Conservation (phyloP, 148 eudicot species). For the Rhododendron ferrugineum region DNA sequence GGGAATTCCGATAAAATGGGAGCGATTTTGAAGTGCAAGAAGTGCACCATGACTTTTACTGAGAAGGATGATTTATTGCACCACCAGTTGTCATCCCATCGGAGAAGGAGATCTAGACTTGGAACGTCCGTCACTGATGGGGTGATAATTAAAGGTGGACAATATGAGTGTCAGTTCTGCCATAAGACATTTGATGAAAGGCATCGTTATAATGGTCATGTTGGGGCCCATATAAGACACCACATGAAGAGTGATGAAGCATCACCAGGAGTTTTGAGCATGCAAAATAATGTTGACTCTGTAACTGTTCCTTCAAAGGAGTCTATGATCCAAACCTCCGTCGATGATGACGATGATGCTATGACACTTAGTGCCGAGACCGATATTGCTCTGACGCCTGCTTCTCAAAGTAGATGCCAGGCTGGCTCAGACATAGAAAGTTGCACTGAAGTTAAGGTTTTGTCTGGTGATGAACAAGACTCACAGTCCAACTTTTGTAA, state of each 20-base stretch:
- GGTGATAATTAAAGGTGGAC: slow-evolving; percentile 49
- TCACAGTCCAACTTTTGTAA: slow-evolving; percentile 9
- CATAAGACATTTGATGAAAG: slow-evolving; percentile 58
- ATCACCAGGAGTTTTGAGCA: slow-evolving; percentile 24
- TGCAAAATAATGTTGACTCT: slow-evolving; percentile 25
- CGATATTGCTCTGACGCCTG: slow-evolving; percentile 16
- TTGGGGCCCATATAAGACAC: slow-evolving; percentile 64
- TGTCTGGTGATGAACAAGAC: slow-evolving; percentile 22
- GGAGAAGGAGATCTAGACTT: slow-evolving; percentile 56
- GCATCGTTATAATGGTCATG: slow-evolving; percentile 67
- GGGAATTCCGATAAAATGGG: slow-evolving; percentile 26
- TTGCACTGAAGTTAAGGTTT: slow-evolving; percentile 17
- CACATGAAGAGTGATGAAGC: slow-evolving; percentile 51
- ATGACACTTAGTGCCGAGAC: slow-evolving; percentile 21
- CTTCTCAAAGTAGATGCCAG: slow-evolving; percentile 14
- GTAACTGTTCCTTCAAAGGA: slow-evolving; percentile 23
- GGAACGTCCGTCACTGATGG: slow-evolving; percentile 56
- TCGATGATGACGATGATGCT: slow-evolving; percentile 25
- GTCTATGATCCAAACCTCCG: slow-evolving; percentile 19
- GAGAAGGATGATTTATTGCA: slow-evolving; percentile 54
- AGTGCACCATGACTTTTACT: slow-evolving; percentile 47
- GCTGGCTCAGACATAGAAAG: slow-evolving; percentile 26
- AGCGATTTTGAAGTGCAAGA: slow-evolving; percentile 47
- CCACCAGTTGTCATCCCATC: slow-evolving; percentile 59
- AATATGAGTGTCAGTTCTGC: slow-evolving; percentile 78